Evolutionary conservation across 2,329 filamentous ascomycete species (phyloP), one percentile per base, ranked within the genome.

Genomic region (Lecanoromycetidae sp.): DNA sequence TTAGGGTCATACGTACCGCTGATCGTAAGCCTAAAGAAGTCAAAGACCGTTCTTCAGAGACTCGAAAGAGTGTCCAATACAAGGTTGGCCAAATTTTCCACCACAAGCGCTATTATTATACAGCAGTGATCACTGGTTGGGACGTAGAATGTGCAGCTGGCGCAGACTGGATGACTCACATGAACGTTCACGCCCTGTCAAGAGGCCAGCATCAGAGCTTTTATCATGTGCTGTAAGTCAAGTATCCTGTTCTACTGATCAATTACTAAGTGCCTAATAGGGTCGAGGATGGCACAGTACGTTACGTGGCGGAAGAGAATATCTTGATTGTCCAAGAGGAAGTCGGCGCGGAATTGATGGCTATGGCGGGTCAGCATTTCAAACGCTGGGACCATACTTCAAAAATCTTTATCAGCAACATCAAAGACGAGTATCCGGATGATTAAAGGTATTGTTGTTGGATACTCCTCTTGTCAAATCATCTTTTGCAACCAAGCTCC

Each of bases 81-180:
- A 76, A 72, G 42, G 75, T 94, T 40, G 91, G 91, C 1, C 83
- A 93, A 57, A 74, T 94, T 5, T 94, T 96, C 60, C 75, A 74
- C 39, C 91, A 98, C 64, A 78, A 72, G 52, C 76, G 87, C 37
- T 94, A 91, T 61, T 69, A 74, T 17, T 94, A 90, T 61, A 70
- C 80, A 40, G 88, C 82, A 15, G 75, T 93, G 22, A 84, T 98
- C 49, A 85, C 83, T 12, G 88, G 88, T n/a, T 98, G 90, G 88
- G 80, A 84, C 41, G 64, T 65, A 22, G 70, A 72, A 52, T 82
- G 72, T 58, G 74, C 66, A 45, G 73, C 71, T 9, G 68, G 70
- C 42, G 79, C 80, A 55, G 71, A 70, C 50, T 83, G 73, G 80
- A 81, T 77, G 58, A 68, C 70, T 60, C 71, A 72, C 54, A 81